Evolutionary conservation across 73 alveolate species (phyloP), one percentile per base, ranked within the genome.

Genomic region (Breviolum minutum): DNA sequence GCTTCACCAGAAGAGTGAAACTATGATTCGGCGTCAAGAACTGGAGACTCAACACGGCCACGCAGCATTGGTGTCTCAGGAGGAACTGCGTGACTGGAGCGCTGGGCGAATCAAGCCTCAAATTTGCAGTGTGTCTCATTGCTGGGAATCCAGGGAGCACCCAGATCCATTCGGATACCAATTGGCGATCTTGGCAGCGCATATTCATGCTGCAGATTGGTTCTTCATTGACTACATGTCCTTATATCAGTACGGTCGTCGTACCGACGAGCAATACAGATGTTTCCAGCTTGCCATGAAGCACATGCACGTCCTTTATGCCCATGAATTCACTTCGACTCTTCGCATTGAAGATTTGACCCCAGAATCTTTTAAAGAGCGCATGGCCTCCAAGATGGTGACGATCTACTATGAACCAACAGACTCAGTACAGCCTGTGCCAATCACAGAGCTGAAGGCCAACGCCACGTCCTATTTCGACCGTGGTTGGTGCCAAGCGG

Each of bases 91-190:
- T 76, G 61, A 76, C 61, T 22, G 48, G 86, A 27, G 61, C 30
- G 86, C 20, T 19, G 61, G 30, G 27, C 86, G 61, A 26, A 48
- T 20, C 17, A 68, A 22, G 24, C 4, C 8, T 68, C 77, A 22
- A 14, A 76, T 76, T 27, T 29, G 22, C 86, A 27, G 61, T 48
- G 86, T 76, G 27, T 76, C 86, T 2, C 86, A 76, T 27, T 76
- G 86, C 86, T 76, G 86, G 86, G 86, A 76, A 76, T 26, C 86
- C 86, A 22, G 27, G 30, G 86, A 76, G 27, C 86, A 76, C 86
- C 86, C 86, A 17, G 77, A 68, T 4, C 77, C 77, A 1, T 68
- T 17, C 24, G 77, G 77, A 22, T 22, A 68, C 4, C 77, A 68
- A 22, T 22, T 68, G 77, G 24, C n/a, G 1, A 68, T 68, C 24